phyloP scores from a whole-genome alignment of 148 eudicot species.

The Rhododendron vialii region DNA sequence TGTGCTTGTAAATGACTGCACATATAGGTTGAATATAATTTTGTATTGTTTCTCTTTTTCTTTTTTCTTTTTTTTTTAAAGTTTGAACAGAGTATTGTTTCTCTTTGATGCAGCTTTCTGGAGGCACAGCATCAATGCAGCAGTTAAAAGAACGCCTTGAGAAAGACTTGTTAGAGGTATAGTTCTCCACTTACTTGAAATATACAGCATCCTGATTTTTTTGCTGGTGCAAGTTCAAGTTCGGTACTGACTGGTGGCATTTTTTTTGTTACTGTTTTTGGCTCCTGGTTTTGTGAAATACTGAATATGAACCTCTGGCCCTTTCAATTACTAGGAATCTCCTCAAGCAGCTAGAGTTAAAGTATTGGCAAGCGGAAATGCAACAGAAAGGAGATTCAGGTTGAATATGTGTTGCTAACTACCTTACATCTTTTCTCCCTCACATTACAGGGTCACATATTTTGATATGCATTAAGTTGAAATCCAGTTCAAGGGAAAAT shows the following conservation, averaged over 20 bases:
- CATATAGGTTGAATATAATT: neutral
- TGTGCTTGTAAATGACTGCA: neutral
- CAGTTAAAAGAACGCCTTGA: constrained; percentile 97
- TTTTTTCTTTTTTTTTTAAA: neutral
- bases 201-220: neutral
- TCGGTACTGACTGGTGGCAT: neutral
- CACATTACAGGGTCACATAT: neutral
- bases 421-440: neutral
- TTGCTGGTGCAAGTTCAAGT: neutral
- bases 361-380: constrained; percentile 97
- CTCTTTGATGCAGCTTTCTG: constrained; percentile 66
- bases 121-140: constrained; percentile 97
- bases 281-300: neutral
- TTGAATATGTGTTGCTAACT: constrained; percentile 12
- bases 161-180: constrained; percentile 92
- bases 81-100: neutral
- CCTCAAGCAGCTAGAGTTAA: constrained; percentile 98
- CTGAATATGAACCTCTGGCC: neutral
- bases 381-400: constrained; percentile 97
- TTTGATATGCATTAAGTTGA: neutral
- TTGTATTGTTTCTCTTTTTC: neutral
- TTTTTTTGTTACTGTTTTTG: neutral
- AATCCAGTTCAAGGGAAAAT: neutral
- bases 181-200: neutral
- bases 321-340: constrained; percentile 62